phyloP scores from a whole-genome alignment of 805 yeast species.

The Scheffersomyces stipitis region DNA sequence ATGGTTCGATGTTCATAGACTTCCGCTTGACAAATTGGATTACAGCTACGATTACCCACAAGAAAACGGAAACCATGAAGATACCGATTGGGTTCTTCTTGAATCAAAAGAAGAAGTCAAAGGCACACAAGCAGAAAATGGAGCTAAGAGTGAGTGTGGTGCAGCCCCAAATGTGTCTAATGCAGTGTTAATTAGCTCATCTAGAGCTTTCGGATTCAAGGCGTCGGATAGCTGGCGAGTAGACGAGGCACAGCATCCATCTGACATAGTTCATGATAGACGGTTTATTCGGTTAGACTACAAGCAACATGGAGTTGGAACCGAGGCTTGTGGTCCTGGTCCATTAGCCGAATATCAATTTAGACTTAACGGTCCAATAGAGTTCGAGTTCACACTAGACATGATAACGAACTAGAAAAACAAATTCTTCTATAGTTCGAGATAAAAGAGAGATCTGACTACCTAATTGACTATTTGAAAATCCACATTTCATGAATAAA shows the following conservation, averaged over 20 bases:
- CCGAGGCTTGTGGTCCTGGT: slow-evolving; percentile 18
- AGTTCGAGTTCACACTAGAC: not conserved
- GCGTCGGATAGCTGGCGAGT: slow-evolving; percentile 11
- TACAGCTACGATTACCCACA: slow-evolving; percentile 33
- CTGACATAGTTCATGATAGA: slow-evolving; percentile 10
- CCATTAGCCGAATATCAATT: slow-evolving; percentile 10
- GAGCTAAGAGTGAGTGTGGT: slow-evolving; percentile 4
- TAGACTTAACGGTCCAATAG: slow-evolving; percentile 3
- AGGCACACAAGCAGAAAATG: slow-evolving; percentile 6
- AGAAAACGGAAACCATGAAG: slow-evolving; percentile 34
- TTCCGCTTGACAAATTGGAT: slow-evolving; percentile 15
- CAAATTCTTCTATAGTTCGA: not conserved
- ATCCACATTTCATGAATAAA: no score
- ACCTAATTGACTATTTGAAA: no score
- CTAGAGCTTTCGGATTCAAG: slow-evolving; percentile 13
- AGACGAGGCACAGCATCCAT: slow-evolving; percentile 17
- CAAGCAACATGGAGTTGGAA: slow-evolving; percentile 18
- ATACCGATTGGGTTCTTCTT: slow-evolving; percentile 30
- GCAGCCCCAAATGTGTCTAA: not conserved
- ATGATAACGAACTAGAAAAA: not conserved
- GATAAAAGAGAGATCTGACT: not conserved
- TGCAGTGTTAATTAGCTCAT: slow-evolving; percentile 2
- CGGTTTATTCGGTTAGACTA: slow-evolving; percentile 16
- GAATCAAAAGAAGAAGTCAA: no score
- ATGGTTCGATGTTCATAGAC: slow-evolving; percentile 19